phyloP scores from a whole-genome alignment of 2,329 filamentous ascomycete species.

The Pseudogymnoascus sp. region DNA sequence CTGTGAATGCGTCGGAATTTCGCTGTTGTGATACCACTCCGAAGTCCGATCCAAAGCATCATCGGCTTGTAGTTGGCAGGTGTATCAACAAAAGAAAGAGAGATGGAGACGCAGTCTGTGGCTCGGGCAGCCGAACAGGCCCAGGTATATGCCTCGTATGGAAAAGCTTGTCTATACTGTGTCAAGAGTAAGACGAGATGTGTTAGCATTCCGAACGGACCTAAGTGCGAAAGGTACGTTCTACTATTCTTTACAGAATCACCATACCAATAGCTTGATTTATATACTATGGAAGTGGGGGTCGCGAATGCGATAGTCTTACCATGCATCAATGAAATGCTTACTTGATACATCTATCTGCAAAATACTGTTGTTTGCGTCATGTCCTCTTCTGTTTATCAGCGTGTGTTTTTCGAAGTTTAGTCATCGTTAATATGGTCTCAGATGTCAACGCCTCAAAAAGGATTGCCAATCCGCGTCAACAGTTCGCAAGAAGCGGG shows the following conservation, averaged over 20 bases:
- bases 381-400: neutral
- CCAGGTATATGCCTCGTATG: constrained; percentile 11
- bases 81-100: neutral
- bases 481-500: constrained; percentile 10
- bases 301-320: neutral
- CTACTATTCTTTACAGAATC: neutral
- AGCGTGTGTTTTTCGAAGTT: neutral
- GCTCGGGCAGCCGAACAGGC: neutral
- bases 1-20: neutral
- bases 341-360: neutral
- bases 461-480: constrained; percentile 14
- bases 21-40: neutral
- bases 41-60: neutral
- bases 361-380: neutral
- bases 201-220: neutral
- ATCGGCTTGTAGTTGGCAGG: neutral
- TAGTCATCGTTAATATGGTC: neutral
- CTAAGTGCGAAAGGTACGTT: constrained; percentile 12
- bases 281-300: neutral
- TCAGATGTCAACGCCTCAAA: constrained; percentile 13
- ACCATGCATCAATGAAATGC: neutral
- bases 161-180: constrained; percentile 14
- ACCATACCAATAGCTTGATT: neutral
- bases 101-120: neutral
- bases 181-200: constrained; percentile 13